Evolutionary conservation across 2,329 filamentous ascomycete species (phyloP).

Genomic region (Chalaropsis ovoidea): DNA sequence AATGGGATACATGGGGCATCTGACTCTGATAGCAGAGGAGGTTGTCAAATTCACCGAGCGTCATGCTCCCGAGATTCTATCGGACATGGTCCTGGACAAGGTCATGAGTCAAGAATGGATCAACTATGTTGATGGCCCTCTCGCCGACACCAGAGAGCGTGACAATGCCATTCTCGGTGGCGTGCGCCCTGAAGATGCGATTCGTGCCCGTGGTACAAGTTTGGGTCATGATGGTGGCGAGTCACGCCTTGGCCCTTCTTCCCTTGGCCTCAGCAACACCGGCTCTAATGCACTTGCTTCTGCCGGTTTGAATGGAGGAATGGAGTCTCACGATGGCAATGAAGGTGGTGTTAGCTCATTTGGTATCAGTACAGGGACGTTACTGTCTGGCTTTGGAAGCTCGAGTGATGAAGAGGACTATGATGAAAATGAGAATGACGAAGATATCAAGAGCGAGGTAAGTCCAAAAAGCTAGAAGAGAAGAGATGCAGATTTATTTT

Average conservation of each 20-base stretch:
- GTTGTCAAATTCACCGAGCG: conserved; percentile 97
- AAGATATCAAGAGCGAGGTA: conserved; percentile 60
- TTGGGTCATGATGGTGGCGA: conserved; percentile 41
- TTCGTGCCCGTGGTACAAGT: conserved; percentile 54
- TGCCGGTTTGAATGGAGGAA: conserved; percentile 65
- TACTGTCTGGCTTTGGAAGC: conserved; percentile 86
- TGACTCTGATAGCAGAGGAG: conserved; percentile 94
- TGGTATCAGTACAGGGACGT: conserved; percentile 59
- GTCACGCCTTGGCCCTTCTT: conserved; percentile 35
- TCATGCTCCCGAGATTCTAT: conserved; percentile 78
- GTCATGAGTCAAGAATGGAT: conserved; percentile 88
- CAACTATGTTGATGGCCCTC: conserved; percentile 82
- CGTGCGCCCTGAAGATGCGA: conserved; percentile 79
- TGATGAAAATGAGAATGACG: conserved; percentile 68
- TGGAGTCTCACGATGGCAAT: conserved; percentile 54
- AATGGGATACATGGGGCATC: conserved; percentile 95
- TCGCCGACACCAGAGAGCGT: conserved; percentile 86
- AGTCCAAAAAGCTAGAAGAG: conserved; percentile 31
- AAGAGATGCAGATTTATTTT: neutral
- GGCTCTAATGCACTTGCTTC: conserved; percentile 65
- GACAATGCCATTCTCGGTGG: conserved; percentile 98
- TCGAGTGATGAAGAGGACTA: conserved; percentile 95
- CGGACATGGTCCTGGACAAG: conserved; percentile 71
- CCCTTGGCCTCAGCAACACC: conserved; percentile 28
- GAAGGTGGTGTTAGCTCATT: conserved; percentile 56